Percentiles rank a stretch among this genome's conserved stretches.
phyloP scores from a whole-genome alignment of 2,329 filamentous ascomycete genomes.

The Trichoderma harzianum region DNA sequence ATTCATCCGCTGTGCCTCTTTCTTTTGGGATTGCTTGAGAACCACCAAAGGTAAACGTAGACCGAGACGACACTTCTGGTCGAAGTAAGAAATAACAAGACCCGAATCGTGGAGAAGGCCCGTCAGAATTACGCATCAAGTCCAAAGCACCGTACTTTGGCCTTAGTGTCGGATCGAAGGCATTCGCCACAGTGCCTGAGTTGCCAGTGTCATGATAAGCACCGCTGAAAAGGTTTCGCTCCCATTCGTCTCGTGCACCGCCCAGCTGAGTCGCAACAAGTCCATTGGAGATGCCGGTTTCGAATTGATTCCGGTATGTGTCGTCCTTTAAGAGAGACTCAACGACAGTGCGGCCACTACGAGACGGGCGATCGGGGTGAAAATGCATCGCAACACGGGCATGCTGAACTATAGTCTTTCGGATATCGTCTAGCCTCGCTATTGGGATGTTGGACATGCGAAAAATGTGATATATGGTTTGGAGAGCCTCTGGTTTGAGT shows the following conservation, averaged over 20 bases:
- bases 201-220: conserved; percentile 12
- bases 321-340: conserved; percentile 18
- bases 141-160: conserved; percentile 25
- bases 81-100: conserved; percentile 23
- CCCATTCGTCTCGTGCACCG: conserved; percentile 20
- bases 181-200: not conserved
- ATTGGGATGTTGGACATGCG: conserved; percentile 13
- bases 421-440: not conserved
- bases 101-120: conserved; percentile 23
- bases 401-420: conserved; percentile 4
- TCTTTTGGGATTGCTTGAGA: conserved; percentile 21
- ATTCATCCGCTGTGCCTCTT: conserved; percentile 19
- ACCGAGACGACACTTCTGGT: conserved; percentile 14
- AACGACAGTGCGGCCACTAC: conserved; percentile 15
- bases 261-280: conserved; percentile 18
- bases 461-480: not conserved
- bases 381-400: conserved; percentile 23
- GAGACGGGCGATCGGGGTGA: conserved; percentile 23
- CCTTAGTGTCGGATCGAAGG: conserved; percentile 8
- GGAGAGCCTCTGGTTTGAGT: not conserved
- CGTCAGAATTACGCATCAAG: conserved; percentile 21
- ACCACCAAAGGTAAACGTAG: conserved; percentile 23
- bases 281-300: conserved; percentile 25
- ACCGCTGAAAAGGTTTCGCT: conserved; percentile 4
- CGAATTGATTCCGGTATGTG: conserved; percentile 22